Conservation (phyloP, 2,329 filamentous ascomycete species). For the Trichoderma sp. region DNA sequence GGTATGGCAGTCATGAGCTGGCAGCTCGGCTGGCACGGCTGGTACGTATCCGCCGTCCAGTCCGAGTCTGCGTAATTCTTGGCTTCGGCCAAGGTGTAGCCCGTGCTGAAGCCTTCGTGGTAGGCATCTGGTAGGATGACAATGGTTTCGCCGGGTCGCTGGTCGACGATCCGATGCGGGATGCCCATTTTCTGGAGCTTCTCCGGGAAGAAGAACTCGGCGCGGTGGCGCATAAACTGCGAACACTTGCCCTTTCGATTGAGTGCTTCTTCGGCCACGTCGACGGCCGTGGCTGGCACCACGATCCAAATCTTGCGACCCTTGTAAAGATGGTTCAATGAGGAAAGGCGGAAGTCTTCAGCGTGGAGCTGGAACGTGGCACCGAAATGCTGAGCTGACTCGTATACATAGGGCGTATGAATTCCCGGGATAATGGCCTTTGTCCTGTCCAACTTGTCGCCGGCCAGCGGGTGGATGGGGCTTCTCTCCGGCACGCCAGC, state of each 20-base stretch:
- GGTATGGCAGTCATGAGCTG: constrained; percentile 42
- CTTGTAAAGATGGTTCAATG: constrained; percentile 44
- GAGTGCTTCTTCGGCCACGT: constrained; percentile 39
- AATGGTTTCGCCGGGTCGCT: constrained; percentile 44
- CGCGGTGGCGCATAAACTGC: constrained; percentile 46
- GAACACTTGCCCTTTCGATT: constrained; percentile 40
- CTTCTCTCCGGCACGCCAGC: constrained; percentile 42
- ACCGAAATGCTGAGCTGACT: constrained; percentile 43
- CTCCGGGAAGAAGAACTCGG: constrained; percentile 45
- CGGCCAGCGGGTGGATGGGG: constrained; percentile 42
- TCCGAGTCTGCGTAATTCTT: constrained; percentile 43
- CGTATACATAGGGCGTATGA: constrained; percentile 45
- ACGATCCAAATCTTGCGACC: constrained; percentile 46
- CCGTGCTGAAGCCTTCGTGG: constrained; percentile 46
- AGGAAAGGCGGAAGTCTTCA: constrained; percentile 44
- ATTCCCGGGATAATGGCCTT: constrained; percentile 44
- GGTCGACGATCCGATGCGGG: constrained; percentile 42
- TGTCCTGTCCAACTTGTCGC: constrained; percentile 42
- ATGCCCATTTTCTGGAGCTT: constrained; percentile 44
- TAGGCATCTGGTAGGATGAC: constrained; percentile 45
- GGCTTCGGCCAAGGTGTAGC: constrained; percentile 44
- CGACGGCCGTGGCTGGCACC: constrained; percentile 41
- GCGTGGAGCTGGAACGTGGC: constrained; percentile 45
- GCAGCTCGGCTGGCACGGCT: constrained; percentile 39
- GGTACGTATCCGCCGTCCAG: constrained; percentile 42